These are phyloP conservation scores for Pseudogymnoascus sp. DNA, from an alignment of 2,329 filamentous ascomycete genomes.

Conservation along the genomic window DNA sequence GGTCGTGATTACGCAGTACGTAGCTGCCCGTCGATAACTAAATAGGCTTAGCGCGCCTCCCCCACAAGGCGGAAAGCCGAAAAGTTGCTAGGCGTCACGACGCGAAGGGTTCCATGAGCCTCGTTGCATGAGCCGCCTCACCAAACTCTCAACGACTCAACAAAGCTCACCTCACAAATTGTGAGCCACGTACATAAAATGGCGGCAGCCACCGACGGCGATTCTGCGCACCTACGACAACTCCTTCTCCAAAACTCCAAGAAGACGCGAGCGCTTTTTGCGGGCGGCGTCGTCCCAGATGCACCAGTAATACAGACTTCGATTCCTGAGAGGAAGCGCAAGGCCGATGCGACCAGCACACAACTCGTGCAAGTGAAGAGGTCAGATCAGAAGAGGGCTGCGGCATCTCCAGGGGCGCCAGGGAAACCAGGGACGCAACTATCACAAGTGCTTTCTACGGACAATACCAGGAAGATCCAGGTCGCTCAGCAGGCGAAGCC, in stretches of 20 bases:
- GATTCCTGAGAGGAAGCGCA: constrained; percentile 17
- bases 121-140: constrained; percentile 9
- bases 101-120: constrained; percentile 16
- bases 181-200: constrained; percentile 14
- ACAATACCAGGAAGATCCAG: constrained; percentile 15
- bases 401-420: not conserved
- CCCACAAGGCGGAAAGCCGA: constrained; percentile 7
- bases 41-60: not conserved
- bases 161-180: not conserved
- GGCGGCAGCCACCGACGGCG: constrained; percentile 28
- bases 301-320: not conserved
- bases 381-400: constrained; percentile 6
- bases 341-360: constrained; percentile 18
- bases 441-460: constrained; percentile 6
- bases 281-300: constrained; percentile 20
- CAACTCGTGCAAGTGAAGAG: constrained; percentile 31
- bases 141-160: not conserved
- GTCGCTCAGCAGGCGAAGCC: constrained; percentile 64
- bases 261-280: constrained; percentile 34
- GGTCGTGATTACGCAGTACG: not conserved
- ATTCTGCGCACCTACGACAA: constrained; percentile 29
- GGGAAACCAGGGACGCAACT: constrained; percentile 3
- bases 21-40: constrained; percentile 15
- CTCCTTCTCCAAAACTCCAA: constrained; percentile 37
- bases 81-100: constrained; percentile 11